Conservation (phyloP, 2,329 filamentous ascomycete species). For the Hysterium pulicare region DNA sequence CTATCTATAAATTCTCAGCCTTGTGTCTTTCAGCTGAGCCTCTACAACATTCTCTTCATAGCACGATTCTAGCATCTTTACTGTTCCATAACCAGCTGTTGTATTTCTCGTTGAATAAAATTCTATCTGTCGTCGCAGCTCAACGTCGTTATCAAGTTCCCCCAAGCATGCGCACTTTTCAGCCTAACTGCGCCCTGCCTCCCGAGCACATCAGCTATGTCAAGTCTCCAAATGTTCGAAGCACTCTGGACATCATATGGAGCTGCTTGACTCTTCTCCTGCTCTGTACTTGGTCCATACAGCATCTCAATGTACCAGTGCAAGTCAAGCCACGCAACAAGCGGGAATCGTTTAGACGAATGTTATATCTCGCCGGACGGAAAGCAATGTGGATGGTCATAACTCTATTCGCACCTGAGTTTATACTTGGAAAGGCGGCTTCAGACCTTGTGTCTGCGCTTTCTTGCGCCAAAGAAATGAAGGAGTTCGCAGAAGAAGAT, state of each 20-base stretch:
- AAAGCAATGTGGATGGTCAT: background rate
- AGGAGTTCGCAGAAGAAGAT: background rate
- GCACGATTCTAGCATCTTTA: too few relatives aligned
- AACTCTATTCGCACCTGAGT: background rate
- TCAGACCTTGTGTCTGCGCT: background rate
- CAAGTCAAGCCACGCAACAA: background rate
- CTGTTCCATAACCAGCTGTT: too few relatives aligned
- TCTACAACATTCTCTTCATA: too few relatives aligned
- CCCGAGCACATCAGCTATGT: background rate
- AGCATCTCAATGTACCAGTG: background rate
- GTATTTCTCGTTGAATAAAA: too few relatives aligned
- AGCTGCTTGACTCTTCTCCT: background rate
- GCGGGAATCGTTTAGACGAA: background rate
- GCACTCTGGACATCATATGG: background rate
- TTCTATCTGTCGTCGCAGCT: too few relatives aligned
- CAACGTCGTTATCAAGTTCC: too few relatives aligned
- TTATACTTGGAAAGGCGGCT: background rate
- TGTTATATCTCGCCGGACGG: background rate
- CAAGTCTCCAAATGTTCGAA: background rate
- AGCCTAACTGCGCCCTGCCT: slow-evolving; percentile 1
- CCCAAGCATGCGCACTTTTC: background rate
- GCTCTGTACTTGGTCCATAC: background rate
- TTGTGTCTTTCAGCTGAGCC: too few relatives aligned
- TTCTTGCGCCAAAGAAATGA: background rate
- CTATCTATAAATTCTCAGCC: too few relatives aligned